Evolutionary conservation across 495 filamentous ascomycete species (phyloP), one percentile per base, ranked within the genome.

Genomic region (Neurospora pannonica): DNA sequence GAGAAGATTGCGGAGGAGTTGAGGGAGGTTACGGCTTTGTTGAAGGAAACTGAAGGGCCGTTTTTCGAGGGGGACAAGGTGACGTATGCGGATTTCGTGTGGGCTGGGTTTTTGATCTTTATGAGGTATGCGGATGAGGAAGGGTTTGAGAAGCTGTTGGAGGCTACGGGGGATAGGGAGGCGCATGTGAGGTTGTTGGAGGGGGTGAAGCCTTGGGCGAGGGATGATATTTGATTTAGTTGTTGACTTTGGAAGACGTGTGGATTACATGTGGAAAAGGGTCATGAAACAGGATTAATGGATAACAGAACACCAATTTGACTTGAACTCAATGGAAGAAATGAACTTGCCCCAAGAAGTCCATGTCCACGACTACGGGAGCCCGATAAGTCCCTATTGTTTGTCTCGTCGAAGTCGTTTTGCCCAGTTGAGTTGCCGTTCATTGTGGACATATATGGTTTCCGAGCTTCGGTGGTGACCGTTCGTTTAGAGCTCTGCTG

Each of bases 21-120:
- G 15, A 74, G 79, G 67, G 79, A 85, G 70, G 71, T 87, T 28
- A 87, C 84, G 38, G 84, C 72, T 3, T 38, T 89, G 75, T 72
- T 91, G 79, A 84, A 82, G 79, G 85, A 88, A 77, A 85, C 73
- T 24, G 37, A 0, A 19, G 90, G 87, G 1, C 87, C 85, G 31
- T 91, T 83, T 72, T 85, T 86, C 62, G 31, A 80, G 75, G 84
- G 84, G 5, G 73, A 76, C 48, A 78, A 75, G 48, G 69, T 82
- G 5, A 80, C 78, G 15, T 86, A 81, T 77, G 80, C 80, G 73
- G 85, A 87, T 78, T 85, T 87, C 71, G 73, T 83, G 9, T 85
- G 83, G 78, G 83, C 60, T 1, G 82, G 79, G 7, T 79, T 79
- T 28, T 75, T 87, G 70, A 15, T 85, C 2, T 84, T 84, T 75